Evolutionary conservation across 2,329 filamentous ascomycete genomes (phyloP), one percentile per base, ranked within the genome.

Genomic region (Alternaria dauci): DNA sequence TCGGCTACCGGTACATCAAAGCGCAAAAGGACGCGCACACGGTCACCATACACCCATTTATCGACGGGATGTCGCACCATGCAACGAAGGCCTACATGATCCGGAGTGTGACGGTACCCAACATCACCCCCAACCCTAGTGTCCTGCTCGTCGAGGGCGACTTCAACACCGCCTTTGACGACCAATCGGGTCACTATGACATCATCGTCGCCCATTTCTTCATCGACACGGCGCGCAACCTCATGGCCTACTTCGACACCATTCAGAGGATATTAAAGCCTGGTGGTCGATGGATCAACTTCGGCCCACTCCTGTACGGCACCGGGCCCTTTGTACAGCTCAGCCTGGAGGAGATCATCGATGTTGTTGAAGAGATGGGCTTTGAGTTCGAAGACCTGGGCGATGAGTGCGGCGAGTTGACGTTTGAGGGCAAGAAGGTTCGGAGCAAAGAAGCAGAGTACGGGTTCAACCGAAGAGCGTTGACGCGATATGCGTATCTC

Each of bases 191-290:
- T 0, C 59, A 63, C 4, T 87, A 80, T 69, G 85, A 88, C 54
- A 77, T 81, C 1, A 72, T 88, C 0, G 71, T 87, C 0, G 87
- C 86, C 0, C 81, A 87, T 42, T 88, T 87, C 74, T 88, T 88
- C 73, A 87, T 88, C 63, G 86, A 88, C 67, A 88, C 86, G 0
- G 86, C 86, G 0, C 80, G 85, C 0, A 88, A 88, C 55, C 70
- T 87, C 1, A 79, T 87, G 70, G 75, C 68, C 0, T 88, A 88
- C 61, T 77, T 88, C 7, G 84, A 87, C 36, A 86, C 81, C 0
- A 87, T 87, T 44, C 77, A 83, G 50, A 71, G 71, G 0, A 66
- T 85, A 0, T 77, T 88, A 3, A 80, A 76, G 43, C 69, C 72
- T 0, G 85, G 84, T 0, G 86, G 85, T 0, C 70, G 78, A 36